Percentiles rank a stretch among this genome's conserved stretches.
Evolutionary conservation across 495 filamentous ascomycete species (phyloP).

Genomic region (Halenospora varia): DNA sequence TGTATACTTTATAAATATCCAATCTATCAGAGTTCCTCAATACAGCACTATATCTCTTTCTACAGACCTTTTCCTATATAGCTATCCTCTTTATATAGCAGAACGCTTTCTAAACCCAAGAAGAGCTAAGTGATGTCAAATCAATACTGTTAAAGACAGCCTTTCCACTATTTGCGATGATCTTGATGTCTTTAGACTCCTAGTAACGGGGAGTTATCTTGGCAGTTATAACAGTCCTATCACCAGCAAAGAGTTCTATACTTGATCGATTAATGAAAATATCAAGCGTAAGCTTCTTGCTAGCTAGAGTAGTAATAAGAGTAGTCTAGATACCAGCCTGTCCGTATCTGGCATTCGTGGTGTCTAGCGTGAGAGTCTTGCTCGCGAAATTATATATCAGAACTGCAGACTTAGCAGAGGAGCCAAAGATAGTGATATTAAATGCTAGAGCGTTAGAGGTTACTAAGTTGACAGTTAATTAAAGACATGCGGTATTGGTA

Average conservation of each 20-base stretch:
- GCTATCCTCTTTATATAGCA: too few relatives aligned
- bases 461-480: constrained; percentile 6
- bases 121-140: constrained; percentile 9
- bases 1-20: too few relatives aligned
- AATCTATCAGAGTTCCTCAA: too few relatives aligned
- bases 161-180: constrained; percentile 5
- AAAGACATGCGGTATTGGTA: constrained; percentile 8
- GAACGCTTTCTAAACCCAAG: constrained; percentile 6
- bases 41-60: too few relatives aligned
- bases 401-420: neutral
- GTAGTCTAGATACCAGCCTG: constrained; percentile 13
- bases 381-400: constrained; percentile 6
- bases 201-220: constrained; percentile 15
- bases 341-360: constrained; percentile 20
- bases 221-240: constrained; percentile 14
- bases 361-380: constrained; percentile 14
- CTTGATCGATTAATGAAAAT: constrained; percentile 17
- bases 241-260: constrained; percentile 13
- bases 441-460: constrained; percentile 10
- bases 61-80: too few relatives aligned
- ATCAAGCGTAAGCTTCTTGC: constrained; percentile 5
- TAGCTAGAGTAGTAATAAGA: neutral
- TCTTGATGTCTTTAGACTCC: constrained; percentile 12
- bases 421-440: constrained; percentile 5
- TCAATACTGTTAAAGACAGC: constrained; percentile 12